Conservation (phyloP, 208 protist species). For the Leishmania tarentolae region DNA sequence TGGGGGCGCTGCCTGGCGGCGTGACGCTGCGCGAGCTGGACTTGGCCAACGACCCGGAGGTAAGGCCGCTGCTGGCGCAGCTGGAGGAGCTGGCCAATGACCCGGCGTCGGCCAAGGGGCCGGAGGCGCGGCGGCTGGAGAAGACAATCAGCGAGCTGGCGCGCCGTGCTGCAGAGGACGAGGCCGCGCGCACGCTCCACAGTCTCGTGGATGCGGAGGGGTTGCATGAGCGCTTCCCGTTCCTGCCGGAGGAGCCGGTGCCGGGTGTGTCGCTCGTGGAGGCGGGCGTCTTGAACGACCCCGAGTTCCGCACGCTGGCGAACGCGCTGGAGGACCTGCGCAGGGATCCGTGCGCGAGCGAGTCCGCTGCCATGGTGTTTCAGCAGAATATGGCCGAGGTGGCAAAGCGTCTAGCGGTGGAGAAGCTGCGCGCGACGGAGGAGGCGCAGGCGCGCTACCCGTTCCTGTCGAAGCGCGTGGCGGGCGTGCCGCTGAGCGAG, state of each 20-base stretch:
- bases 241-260: conserved; percentile 48
- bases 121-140: conserved; percentile 43
- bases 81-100: conserved; percentile 40
- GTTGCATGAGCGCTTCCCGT: conserved; percentile 45
- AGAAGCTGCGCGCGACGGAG: conserved; percentile 37
- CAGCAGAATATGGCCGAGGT: not conserved
- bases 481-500: conserved; percentile 44
- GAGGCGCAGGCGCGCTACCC: conserved; percentile 47
- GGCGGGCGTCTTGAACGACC: conserved; percentile 39
- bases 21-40: conserved; percentile 41
- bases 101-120: conserved; percentile 23
- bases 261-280: conserved; percentile 38
- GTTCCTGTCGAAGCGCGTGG: conserved; percentile 48
- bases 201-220: conserved; percentile 30
- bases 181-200: conserved; percentile 22
- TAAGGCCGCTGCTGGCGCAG: conserved; percentile 36
- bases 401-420: conserved; percentile 3
- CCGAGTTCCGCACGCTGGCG: conserved; percentile 49
- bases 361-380: not conserved
- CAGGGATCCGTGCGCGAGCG: not conserved
- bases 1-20: conserved; percentile 30
- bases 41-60: conserved; percentile 28
- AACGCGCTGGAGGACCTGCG: conserved; percentile 41
- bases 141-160: conserved; percentile 45
- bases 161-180: conserved; percentile 44